Conservation (phyloP, 805 yeast species). For the Priceomyces melissophilus region DNA sequence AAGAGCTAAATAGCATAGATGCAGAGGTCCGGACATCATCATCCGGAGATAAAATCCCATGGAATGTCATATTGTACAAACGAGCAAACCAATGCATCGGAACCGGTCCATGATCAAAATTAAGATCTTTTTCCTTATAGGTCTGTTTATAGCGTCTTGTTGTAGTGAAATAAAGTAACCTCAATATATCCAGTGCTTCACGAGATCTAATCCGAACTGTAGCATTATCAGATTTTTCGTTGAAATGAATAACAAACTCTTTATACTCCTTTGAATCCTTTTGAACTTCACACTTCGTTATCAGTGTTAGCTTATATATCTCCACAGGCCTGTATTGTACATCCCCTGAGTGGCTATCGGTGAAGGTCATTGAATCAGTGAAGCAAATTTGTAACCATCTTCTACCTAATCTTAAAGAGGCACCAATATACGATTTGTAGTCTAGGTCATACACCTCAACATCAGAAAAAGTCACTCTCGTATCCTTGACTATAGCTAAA, state of each 20-base stretch:
- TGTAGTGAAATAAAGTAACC: slow-evolving; percentile 65
- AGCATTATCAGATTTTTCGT: slow-evolving; percentile 24
- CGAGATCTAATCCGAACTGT: slow-evolving; percentile 17
- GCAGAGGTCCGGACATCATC: slow-evolving; percentile 62
- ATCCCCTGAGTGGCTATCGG: slow-evolving; percentile 20
- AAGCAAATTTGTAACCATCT: slow-evolving; percentile 56
- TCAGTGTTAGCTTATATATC: slow-evolving; percentile 28
- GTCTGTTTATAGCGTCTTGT: slow-evolving; percentile 44
- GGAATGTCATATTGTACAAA: slow-evolving; percentile 59
- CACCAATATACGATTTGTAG: slow-evolving; percentile 53
- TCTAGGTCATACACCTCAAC: slow-evolving; percentile 47
- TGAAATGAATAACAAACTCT: slow-evolving; percentile 35
- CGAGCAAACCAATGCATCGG: slow-evolving; percentile 50
- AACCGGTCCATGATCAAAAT: slow-evolving; percentile 11
- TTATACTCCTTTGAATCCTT: slow-evolving; percentile 21
- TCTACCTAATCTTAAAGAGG: slow-evolving; percentile 65
- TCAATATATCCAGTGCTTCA: slow-evolving; percentile 56
- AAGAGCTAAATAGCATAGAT: slow-evolving; percentile 57
- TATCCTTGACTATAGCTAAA: slow-evolving; percentile 33
- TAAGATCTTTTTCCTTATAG: slow-evolving; percentile 16
- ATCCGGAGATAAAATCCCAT: slow-evolving; percentile 62
- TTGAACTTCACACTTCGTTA: slow-evolving; percentile 34
- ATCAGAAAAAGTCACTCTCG: slow-evolving; percentile 30
- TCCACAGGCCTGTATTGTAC: slow-evolving; percentile 33
- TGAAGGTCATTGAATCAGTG: slow-evolving; percentile 18